Evolutionary conservation across 192 early-diverging fungal genomes (phyloP), one percentile per base, ranked within the genome.

Genomic region (Backusella luteola): DNA sequence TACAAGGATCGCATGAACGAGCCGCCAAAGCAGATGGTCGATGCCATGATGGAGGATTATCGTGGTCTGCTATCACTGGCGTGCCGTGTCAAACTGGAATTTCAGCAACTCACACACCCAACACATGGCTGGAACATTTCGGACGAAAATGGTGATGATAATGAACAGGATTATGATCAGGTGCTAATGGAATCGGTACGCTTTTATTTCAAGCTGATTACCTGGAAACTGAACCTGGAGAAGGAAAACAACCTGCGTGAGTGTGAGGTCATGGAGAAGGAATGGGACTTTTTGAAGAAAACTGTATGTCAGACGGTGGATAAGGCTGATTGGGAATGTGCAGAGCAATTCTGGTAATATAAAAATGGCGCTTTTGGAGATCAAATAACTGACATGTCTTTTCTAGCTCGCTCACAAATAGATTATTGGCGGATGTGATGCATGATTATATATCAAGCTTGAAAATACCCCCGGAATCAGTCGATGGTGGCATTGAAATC

Each of bases 1-100:
- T 91, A 91, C 52, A 86, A 85, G n/a, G 86, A 89, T 73, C 83
- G 83, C 3, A 75, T 91, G 21, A 87, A 80, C 9, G 87, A 89
- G 4, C 90, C 90, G 21, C 86, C 86, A 0, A 81, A 85, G 4
- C 83, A 87, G 8, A 89, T 88, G 82, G 83, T 95, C 1, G 94
- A 94, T 74, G 91, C 94, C 73, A 87, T 93, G 81, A 84, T 95
- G 76, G 94, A 94, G 35, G 92, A 94, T 70, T 93, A 92, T 71
- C 89, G 91, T 36, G 89, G 91, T 19, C 86, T 91, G 26, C 85
- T 97, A n/a, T 77, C 85, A 1, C 78, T 94, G 11, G 93, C 94
- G 0, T 92, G 91, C 76, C 77, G 87, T 77, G 89, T 95, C 67
- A 94, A 94, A 74, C 85, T 84, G 67, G 85, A 92, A 73, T 94